These are phyloP conservation scores for Pseudogymnoascus sp. DNA, from an alignment of 2,329 filamentous ascomycete genomes.

Conservation along the genomic window DNA sequence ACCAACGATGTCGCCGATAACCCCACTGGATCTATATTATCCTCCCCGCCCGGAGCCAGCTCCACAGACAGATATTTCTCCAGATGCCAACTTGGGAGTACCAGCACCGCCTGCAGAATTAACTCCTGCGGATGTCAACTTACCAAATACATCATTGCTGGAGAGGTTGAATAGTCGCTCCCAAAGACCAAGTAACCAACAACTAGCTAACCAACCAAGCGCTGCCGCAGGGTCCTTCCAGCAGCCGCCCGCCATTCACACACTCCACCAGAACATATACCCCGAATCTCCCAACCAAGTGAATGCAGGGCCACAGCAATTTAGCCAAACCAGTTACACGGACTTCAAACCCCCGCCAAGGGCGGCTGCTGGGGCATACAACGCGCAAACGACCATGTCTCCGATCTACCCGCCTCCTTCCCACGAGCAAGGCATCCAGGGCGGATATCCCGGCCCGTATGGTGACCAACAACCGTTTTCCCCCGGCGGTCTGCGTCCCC, in stretches of 20 bases:
- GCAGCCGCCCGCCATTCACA: neutral
- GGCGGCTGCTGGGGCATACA: neutral
- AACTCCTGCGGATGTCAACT: slow-evolving; percentile 1
- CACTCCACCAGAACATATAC: neutral
- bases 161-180: neutral
- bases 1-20: neutral
- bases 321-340: neutral
- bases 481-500: slow-evolving; percentile 34
- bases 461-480: slow-evolving; percentile 38
- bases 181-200: neutral
- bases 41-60: neutral
- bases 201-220: neutral
- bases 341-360: neutral
- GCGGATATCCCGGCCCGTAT: slow-evolving; percentile 15
- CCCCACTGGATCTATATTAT: slow-evolving; percentile 12
- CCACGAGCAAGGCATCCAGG: slow-evolving; percentile 10
- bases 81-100: slow-evolving; percentile 15
- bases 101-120: slow-evolving; percentile 9
- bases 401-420: slow-evolving; percentile 17
- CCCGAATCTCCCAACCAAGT: neutral
- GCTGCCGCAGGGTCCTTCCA: neutral
- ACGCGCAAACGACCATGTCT: slow-evolving; percentile 9
- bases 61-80: neutral
- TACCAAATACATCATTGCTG: neutral
- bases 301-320: neutral